A percentile compares a stretch with the other conserved stretches of the same genome.
Conservation (phyloP, 257 asterid genomes). For the Petunia secreta region DNA sequence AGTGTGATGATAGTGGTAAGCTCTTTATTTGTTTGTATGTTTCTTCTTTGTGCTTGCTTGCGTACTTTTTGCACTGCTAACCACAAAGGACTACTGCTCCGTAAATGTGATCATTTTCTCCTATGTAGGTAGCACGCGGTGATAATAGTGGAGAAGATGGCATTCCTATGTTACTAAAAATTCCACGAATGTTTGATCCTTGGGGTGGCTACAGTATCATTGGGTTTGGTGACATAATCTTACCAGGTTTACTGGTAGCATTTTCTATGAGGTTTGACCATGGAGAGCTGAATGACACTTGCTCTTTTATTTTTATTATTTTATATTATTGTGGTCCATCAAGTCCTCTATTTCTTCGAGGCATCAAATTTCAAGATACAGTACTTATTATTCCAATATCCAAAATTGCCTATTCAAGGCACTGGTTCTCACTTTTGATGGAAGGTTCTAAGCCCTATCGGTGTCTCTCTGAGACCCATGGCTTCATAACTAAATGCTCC, state of each 20-base stretch:
- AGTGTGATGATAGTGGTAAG: slow-evolving; percentile 99
- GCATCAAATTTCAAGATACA: background rate
- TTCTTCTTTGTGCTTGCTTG: slow-evolving; percentile 9
- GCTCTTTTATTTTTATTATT: background rate
- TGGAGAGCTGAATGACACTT: slow-evolving; percentile 12
- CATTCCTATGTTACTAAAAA: slow-evolving; percentile 88
- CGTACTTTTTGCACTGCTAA: background rate
- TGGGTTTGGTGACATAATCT: slow-evolving; percentile 89
- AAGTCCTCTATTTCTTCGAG: background rate
- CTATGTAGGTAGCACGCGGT: slow-evolving; percentile 83
- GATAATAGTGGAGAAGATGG: slow-evolving; percentile 98
- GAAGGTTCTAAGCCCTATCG: background rate
- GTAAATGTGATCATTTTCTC: slow-evolving; percentile 24
- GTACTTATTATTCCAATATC: background rate
- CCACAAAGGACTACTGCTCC: background rate
- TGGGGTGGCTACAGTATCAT: slow-evolving; percentile 96
- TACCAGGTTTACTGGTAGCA: slow-evolving; percentile 88
- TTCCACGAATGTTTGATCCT: slow-evolving; percentile 95
- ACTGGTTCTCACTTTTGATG: background rate
- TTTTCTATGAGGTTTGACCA: slow-evolving; percentile 54
- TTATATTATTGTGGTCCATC: slow-evolving; percentile 1
- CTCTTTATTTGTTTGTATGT: slow-evolving; percentile 17
- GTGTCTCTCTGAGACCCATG: background rate
- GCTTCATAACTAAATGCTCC: slow-evolving; percentile 18
- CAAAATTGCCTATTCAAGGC: background rate